Evolutionary conservation across 2,329 filamentous ascomycete species (phyloP).

Genomic region (Pseudogymnoascus sp.): DNA sequence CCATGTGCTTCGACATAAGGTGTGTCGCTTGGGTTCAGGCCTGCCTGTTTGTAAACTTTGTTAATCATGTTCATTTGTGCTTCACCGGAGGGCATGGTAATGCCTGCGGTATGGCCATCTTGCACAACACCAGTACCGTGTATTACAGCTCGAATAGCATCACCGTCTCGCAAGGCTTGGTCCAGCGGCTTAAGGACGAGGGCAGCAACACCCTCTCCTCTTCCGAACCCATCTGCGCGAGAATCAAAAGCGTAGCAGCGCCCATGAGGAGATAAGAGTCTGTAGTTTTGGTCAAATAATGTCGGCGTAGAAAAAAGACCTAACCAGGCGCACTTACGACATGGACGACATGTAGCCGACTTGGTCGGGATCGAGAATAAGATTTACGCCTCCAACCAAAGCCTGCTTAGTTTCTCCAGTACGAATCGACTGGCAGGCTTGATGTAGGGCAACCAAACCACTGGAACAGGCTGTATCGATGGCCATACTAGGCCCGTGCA

Average conservation of each 20-base stretch:
- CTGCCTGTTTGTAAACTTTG: conserved; percentile 22
- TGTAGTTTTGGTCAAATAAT: not conserved
- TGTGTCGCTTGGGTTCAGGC: conserved; percentile 10
- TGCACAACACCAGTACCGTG: conserved; percentile 33
- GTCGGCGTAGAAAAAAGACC: not conserved
- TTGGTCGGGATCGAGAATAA: conserved; percentile 16
- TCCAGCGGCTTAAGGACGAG: conserved; percentile 35
- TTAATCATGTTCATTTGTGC: conserved; percentile 29
- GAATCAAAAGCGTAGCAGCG: conserved; percentile 30
- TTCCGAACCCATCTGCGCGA: conserved; percentile 36
- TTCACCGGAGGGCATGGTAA: conserved; percentile 33
- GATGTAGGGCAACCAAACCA: conserved; percentile 44
- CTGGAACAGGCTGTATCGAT: conserved; percentile 20
- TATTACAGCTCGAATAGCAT: conserved; percentile 37
- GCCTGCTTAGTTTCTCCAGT: conserved; percentile 22
- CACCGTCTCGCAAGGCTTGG: conserved; percentile 33
- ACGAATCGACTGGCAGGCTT: conserved; percentile 34
- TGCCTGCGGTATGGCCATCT: conserved; percentile 36
- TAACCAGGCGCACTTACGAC: not conserved
- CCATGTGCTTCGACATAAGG: conserved; percentile 14
- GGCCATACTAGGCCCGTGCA: conserved; percentile 11
- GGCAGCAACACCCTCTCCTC: conserved; percentile 36
- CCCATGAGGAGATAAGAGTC: conserved; percentile 25
- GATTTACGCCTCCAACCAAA: conserved; percentile 8
- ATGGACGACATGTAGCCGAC: conserved; percentile 23